Base-by-base conservation (phyloP, 805 yeast species). In the Metschnikowia arizonensis region DNA sequence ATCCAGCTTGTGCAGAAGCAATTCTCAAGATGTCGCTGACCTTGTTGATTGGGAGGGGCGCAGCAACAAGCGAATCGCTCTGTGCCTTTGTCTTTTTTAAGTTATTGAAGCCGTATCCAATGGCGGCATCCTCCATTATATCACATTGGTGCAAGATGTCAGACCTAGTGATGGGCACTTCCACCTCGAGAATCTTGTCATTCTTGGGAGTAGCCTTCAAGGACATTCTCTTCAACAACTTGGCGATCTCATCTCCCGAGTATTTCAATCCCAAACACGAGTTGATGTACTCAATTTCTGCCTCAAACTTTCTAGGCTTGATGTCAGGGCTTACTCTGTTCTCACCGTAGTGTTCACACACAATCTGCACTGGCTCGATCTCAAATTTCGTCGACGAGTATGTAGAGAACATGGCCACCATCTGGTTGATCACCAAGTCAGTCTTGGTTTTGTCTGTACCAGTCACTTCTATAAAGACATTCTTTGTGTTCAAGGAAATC, bases 51-150 rank as follows among this genome's bases (percentile, higher is more conserved):
- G 96, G 96, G 63, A 91, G 78, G 34, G 98, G 89, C 45, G 85
- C 76, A 19, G 95, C 96, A 50, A 88, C 83, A 52, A 85, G 80
- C 8, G 96, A 79, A 46, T 83, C 83, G 26, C 88, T 76, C 54
- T 88, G 78, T 60, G 93, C 88, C 54, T 78, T 78, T 42, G 93
- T 82, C 69, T 83, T 88, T 52, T 77, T 78, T 61, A 93, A 76
- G 63, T 87, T 88, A 70, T 90, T 85, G 76, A 85, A 93, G 47
- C 99, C 99, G 63, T 88, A 93, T 25, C 88, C 95, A 61, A 93
- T 85, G 39, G 97, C 99, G 40, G 91, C 96, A 66, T 93, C 99
- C 69, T 93, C 99, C 95, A 93, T 87, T 55, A 93, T 83, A 69
- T 93, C 99, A 76, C 98, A 91, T 64, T 88, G 95, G 68, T 93